These are phyloP conservation scores for Alternaria brassicae DNA, from an alignment of 2,329 filamentous ascomycete genomes.

Conservation along the genomic window DNA sequence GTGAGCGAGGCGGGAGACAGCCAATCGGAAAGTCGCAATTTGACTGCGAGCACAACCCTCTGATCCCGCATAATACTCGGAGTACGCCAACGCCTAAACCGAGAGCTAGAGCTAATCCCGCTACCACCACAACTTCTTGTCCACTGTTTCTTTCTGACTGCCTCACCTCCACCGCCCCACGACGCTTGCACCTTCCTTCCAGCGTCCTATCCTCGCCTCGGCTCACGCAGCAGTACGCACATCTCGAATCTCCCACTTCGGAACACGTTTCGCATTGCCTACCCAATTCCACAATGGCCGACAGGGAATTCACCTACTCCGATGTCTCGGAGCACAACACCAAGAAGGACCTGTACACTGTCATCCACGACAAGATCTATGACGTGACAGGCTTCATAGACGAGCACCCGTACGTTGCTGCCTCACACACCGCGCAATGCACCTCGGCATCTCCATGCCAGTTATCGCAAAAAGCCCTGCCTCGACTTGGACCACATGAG, in stretches of 20 bases:
- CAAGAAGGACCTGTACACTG: constrained; percentile 92
- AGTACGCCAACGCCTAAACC: constrained; percentile 13
- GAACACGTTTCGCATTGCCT: constrained; percentile 5
- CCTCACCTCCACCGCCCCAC: constrained; percentile 11
- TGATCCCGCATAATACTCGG: too few species aligned
- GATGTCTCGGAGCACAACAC: constrained; percentile 51
- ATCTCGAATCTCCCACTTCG: neutral
- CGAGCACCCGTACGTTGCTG: constrained; percentile 81
- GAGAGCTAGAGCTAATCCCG: constrained; percentile 17
- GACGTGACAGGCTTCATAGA: constrained; percentile 87
- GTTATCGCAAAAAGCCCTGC: constrained; percentile 13
- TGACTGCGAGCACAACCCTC: constrained; percentile 15
- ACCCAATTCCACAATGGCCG: constrained; percentile 40
- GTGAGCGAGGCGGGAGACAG: constrained; percentile 5
- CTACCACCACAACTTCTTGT: constrained; percentile 24
- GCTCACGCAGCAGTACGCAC: neutral
- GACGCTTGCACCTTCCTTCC: neutral
- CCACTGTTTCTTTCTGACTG: constrained; percentile 11
- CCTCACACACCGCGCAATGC: constrained; percentile 2
- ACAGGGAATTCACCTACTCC: constrained; percentile 52
- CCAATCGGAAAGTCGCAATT: constrained; percentile 29
- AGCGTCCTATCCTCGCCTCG: neutral
- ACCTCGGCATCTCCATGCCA: neutral
- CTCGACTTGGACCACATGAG: neutral
- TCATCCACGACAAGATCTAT: constrained; percentile 98